Percentiles rank a stretch among this genome's conserved stretches.
Conservation (phyloP, 2,329 filamentous ascomycete species). For the Mollisia scopiformis region DNA sequence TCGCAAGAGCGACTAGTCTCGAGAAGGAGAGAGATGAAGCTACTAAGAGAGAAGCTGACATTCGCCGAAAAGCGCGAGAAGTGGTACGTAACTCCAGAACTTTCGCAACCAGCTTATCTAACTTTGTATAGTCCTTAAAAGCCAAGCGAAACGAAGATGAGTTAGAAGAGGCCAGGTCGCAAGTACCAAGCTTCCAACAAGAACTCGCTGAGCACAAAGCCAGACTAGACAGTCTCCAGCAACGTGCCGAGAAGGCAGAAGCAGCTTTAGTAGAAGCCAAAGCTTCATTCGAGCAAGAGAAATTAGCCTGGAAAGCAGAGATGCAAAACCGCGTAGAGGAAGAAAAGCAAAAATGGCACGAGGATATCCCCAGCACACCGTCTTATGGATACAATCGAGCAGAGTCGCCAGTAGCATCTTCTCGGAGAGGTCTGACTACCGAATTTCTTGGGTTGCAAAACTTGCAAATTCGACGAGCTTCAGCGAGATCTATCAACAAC, state of each 20-base stretch:
- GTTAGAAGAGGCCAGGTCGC: constrained; percentile 69
- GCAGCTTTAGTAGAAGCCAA: constrained; percentile 62
- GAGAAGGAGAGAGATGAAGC: constrained; percentile 94
- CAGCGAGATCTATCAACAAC: constrained; percentile 33
- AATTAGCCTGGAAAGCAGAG: constrained; percentile 59
- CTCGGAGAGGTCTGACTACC: constrained; percentile 35
- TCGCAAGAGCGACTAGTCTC: constrained; percentile 74
- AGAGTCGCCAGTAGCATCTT: constrained; percentile 35
- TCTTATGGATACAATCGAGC: constrained; percentile 35
- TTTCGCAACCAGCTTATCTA: constrained; percentile 25
- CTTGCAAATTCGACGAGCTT: constrained; percentile 35
- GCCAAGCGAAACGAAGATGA: constrained; percentile 73
- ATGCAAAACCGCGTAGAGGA: constrained; percentile 64
- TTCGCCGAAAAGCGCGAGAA: constrained; percentile 88
- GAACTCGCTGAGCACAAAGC: constrained; percentile 64
- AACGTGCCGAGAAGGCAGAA: constrained; percentile 68
- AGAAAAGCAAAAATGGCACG: constrained; percentile 62
- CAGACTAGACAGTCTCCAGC: constrained; percentile 64
- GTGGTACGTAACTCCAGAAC: constrained; percentile 56
- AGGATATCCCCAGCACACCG: constrained; percentile 40
- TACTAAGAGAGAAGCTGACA: constrained; percentile 78
- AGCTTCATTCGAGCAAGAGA: constrained; percentile 60
- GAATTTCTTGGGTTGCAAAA: constrained; percentile 42
- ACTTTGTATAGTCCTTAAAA: constrained; percentile 60
- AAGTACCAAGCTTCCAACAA: constrained; percentile 65